Percentiles rank a stretch among this genome's conserved stretches.
These are phyloP conservation scores for Volutella citrinella DNA, from an alignment of 2,329 filamentous ascomycete genomes.

Conservation along the genomic window DNA sequence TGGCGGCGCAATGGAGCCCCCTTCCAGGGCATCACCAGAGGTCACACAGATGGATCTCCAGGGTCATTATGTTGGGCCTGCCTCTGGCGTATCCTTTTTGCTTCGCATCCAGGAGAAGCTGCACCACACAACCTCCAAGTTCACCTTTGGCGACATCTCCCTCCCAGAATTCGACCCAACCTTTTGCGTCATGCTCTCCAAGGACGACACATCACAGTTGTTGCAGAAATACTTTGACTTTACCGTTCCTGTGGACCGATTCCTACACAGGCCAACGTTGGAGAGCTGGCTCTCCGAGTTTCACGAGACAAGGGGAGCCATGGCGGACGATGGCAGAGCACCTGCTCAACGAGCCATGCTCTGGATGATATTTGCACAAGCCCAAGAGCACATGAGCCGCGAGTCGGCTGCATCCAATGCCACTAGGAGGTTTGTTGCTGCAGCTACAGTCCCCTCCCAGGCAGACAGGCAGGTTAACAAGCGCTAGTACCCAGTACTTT, in stretches of 20 bases:
- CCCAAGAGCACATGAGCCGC: constrained; percentile 36
- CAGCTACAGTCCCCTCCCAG: too few relatives aligned
- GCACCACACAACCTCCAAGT: constrained; percentile 35
- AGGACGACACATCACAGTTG: constrained; percentile 31
- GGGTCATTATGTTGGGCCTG: constrained; percentile 31
- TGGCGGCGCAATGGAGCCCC: too few relatives aligned
- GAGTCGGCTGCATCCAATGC: constrained; percentile 19
- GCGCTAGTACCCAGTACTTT: constrained; percentile 19
- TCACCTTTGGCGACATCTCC: constrained; percentile 49
- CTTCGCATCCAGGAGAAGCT: constrained; percentile 29
- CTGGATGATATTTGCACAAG: constrained; percentile 51
- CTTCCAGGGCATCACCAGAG: too few relatives aligned
- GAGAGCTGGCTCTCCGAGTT: constrained; percentile 44
- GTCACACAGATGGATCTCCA: constrained; percentile 29
- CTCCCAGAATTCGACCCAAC: constrained; percentile 36
- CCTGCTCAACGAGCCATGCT: constrained; percentile 40
- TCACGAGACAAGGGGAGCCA: constrained; percentile 30
- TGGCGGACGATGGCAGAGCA: constrained; percentile 20
- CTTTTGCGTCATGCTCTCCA: constrained; percentile 39
- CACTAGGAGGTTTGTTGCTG: constrained; percentile 12
- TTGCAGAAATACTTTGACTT: constrained; percentile 54
- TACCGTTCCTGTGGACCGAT: constrained; percentile 54
- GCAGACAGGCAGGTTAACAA: too few relatives aligned
- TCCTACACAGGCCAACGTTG: constrained; percentile 50
- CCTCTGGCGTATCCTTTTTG: constrained; percentile 29